Evolutionary conservation across 2,329 filamentous ascomycete genomes (phyloP).

Genomic region (Podosphaera leucotricha): DNA sequence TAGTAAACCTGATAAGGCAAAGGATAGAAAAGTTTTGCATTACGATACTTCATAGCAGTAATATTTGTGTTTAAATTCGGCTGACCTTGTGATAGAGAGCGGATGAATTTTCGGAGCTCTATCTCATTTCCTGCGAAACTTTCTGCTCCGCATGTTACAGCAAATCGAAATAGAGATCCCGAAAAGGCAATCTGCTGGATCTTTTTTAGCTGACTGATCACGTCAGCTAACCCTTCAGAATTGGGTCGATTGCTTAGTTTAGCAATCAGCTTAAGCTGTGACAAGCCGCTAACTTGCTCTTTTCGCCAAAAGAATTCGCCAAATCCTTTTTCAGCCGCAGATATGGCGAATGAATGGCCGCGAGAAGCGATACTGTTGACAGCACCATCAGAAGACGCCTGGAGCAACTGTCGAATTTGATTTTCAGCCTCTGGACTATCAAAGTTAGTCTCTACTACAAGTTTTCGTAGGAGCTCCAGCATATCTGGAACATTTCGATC

Average conservation of each 20-base stretch:
- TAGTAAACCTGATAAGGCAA: slow-evolving; percentile 97
- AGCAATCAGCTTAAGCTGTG: slow-evolving; percentile 68
- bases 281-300: slow-evolving; percentile 75
- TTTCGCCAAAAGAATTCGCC: slow-evolving; percentile 46
- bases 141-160: slow-evolving; percentile 65
- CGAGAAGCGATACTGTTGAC: slow-evolving; percentile 80
- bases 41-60: slow-evolving; percentile 19
- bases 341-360: slow-evolving; percentile 68
- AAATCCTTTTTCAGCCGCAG: slow-evolving; percentile 60
- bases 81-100: slow-evolving; percentile 26
- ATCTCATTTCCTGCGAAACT: slow-evolving; percentile 46
- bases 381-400: slow-evolving; percentile 68
- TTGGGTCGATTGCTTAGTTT: slow-evolving; percentile 50
- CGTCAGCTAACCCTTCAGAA: slow-evolving; percentile 44
- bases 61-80: slow-evolving; percentile 11
- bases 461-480: slow-evolving; percentile 60
- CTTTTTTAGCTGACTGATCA: slow-evolving; percentile 61
- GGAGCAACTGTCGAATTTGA: slow-evolving; percentile 67
- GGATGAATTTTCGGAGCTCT: slow-evolving; percentile 48
- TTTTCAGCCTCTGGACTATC: slow-evolving; percentile 57
- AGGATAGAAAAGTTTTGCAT: slow-evolving; percentile 67
- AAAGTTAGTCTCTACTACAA: slow-evolving; percentile 78
- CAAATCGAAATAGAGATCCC: slow-evolving; percentile 46
- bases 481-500: slow-evolving; percentile 79
- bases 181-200: slow-evolving; percentile 63